A percentile compares a stretch with the other conserved stretches of the same genome.
Evolutionary conservation across 441 rosid genomes (phyloP).

Genomic region (Erodium moschatum): DNA sequence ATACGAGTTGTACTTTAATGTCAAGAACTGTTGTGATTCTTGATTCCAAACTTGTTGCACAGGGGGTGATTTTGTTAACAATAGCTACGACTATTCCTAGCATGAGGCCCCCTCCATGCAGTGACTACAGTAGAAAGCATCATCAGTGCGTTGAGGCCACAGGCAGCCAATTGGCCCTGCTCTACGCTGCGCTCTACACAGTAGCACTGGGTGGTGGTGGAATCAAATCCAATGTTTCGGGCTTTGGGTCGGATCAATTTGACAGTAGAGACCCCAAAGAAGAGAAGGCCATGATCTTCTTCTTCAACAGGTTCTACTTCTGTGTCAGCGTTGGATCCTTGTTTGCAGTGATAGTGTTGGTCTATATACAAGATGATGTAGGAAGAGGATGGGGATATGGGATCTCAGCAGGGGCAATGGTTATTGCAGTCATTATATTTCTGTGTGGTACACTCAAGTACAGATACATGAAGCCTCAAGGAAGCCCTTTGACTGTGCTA

Average conservation of each 20-base stretch:
- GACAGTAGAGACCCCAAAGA: conserved; percentile 65
- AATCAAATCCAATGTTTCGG: conserved; percentile 79
- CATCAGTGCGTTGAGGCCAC: conserved; percentile 60
- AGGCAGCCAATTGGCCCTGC: conserved; percentile 54
- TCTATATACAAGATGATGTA: conserved; percentile 73
- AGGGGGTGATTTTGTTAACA: conserved; percentile 63
- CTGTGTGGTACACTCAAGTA: conserved; percentile 54
- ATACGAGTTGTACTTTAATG: neutral
- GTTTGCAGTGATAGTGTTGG: conserved; percentile 58
- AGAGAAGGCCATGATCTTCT: conserved; percentile 66
- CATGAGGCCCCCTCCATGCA: conserved; percentile 71
- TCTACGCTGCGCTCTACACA: conserved; percentile 69
- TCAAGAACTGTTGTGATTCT: neutral
- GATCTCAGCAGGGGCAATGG: conserved; percentile 70
- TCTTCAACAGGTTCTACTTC: conserved; percentile 88
- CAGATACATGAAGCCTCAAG: conserved; percentile 64
- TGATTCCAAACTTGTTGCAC: conserved; percentile 15
- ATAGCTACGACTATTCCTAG: conserved; percentile 52
- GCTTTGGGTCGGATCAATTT: conserved; percentile 84
- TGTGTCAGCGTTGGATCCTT: conserved; percentile 68
- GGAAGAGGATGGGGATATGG: conserved; percentile 96
- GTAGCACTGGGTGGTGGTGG: conserved; percentile 88
- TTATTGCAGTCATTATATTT: conserved; percentile 46
- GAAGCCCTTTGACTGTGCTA: conserved; percentile 72
- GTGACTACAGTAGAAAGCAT: conserved; percentile 40